Conservation (phyloP, 306 rosid genomes). For the Mimosa bimucronata region DNA sequence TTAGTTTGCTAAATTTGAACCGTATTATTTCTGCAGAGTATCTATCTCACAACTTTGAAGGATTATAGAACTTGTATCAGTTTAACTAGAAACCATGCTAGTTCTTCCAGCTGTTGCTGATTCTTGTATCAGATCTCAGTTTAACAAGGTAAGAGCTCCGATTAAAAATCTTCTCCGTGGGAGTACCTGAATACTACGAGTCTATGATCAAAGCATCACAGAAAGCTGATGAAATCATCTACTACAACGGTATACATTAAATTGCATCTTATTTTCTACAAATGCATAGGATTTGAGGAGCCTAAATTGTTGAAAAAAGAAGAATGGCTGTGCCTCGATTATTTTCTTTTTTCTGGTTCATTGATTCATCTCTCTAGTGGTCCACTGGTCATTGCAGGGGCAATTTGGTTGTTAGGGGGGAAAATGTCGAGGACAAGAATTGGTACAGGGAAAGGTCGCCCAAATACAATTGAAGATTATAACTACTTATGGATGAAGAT, state of each 20-base stretch:
- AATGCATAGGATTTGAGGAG: neutral
- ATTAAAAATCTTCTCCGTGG: neutral
- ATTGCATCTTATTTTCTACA: neutral
- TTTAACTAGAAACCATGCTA: neutral
- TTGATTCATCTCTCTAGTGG: neutral
- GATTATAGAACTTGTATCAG: neutral
- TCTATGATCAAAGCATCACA: neutral
- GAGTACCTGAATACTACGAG: neutral
- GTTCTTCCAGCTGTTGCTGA: neutral
- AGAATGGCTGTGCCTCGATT: neutral
- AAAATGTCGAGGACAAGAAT: neutral
- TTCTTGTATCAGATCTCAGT: neutral
- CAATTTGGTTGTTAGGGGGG: neutral
- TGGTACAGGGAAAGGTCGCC: neutral
- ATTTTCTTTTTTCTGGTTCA: neutral
- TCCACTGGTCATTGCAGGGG: neutral
- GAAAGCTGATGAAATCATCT: conserved; percentile 3
- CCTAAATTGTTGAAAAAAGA: neutral
- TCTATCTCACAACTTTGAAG: neutral
- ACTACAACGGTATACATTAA: neutral
- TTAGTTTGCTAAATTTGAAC: neutral
- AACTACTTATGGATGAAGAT: neutral
- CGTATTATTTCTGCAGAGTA: neutral
- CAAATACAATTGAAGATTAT: neutral
- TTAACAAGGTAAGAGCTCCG: neutral